These are phyloP conservation scores for Strobilomyces dryophilus DNA, from an alignment of 768 basidiomycete species.

Conservation along the genomic window DNA sequence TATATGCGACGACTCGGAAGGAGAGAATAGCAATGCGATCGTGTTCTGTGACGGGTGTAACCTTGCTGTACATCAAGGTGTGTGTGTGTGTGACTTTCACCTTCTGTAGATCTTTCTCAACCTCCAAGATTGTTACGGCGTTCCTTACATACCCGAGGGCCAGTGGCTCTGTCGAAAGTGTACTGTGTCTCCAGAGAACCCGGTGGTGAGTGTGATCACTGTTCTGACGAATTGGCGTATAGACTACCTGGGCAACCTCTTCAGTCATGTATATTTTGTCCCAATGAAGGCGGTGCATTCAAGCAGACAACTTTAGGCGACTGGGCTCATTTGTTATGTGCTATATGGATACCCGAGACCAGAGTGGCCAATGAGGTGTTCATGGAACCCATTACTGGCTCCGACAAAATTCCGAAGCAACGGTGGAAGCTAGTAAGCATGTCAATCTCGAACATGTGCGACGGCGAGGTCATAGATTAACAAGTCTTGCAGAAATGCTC, in stretches of 20 bases:
- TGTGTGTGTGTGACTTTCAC: slow-evolving; percentile 14
- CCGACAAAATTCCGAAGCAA: slow-evolving; percentile 82
- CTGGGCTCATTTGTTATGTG: slow-evolving; percentile 96
- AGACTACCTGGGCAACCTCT: background rate
- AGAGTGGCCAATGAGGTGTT: slow-evolving; percentile 91
- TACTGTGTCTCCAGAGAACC: slow-evolving; percentile 94
- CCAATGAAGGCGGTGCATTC: slow-evolving; percentile 96
- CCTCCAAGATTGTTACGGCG: slow-evolving; percentile 90
- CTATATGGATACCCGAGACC: slow-evolving; percentile 96
- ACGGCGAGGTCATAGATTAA: slow-evolving; percentile 3
- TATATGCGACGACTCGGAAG: slow-evolving; percentile 97
- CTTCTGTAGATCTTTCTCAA: slow-evolving; percentile 7
- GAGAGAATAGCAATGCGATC: slow-evolving; percentile 97
- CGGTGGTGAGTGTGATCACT: slow-evolving; percentile 61
- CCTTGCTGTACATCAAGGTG: slow-evolving; percentile 98
- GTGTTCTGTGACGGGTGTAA: slow-evolving; percentile 99
- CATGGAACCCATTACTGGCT: slow-evolving; percentile 95
- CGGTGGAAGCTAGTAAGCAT: slow-evolving; percentile 88
- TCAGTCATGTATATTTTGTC: slow-evolving; percentile 92
- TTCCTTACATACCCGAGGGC: slow-evolving; percentile 98
- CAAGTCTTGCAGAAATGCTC: slow-evolving; percentile 49
- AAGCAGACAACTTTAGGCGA: slow-evolving; percentile 91
- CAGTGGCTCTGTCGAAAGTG: slow-evolving; percentile 99
- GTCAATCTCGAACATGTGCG: background rate
- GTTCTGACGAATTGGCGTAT: background rate